Evolutionary conservation across 257 asterid species (phyloP), one percentile per base, ranked within the genome.

Genomic region (Solanum sejunctum): DNA sequence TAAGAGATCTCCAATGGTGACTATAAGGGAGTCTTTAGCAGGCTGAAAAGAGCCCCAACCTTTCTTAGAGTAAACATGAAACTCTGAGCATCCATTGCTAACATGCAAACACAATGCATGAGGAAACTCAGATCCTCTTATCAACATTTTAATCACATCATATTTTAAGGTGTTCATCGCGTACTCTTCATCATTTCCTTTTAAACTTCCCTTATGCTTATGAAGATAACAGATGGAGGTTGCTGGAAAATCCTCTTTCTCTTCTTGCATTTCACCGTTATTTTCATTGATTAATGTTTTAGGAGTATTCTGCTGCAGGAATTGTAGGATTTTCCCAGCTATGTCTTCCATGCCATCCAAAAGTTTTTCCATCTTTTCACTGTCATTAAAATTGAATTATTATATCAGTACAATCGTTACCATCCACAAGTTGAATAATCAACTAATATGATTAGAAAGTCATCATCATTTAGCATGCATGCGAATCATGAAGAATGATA

Each of bases 1-100:
- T 7, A 95, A 84, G 56, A 84, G 83, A 78, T 95, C 99, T 57
- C 99, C 98, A 52, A 91, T 2, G 6, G 97, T 92, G 91, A 93
- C 66, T 11, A 95, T 85, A 17, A 95, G 78, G 11, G 97, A 88
- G 23, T 86, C 87, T 63, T 87, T 52, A 49, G 20, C 54, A 12
- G 99, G 97, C 32, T 80, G 86, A 83, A 94, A 94, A 57, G 99
- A 93, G 16, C 89, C 81, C 98, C 99, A 95, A 63, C 95, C 97
- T 90, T 90, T 95, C 96, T 92, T 95, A 85, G 97, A 93, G 84
- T 95, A 95, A 73, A 93, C 92, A 88, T 95, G 97, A 72, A 95
- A 95, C 84, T 92, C 93, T 57, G 90, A 88, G 51, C 93, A 84
- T 81, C 97, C 99, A 87, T 87, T 88, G 93, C 95, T 90, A 16